Base-by-base conservation (phyloP, 2,329 filamentous ascomycete species). In the Ambrosiella xylebori region DNA sequence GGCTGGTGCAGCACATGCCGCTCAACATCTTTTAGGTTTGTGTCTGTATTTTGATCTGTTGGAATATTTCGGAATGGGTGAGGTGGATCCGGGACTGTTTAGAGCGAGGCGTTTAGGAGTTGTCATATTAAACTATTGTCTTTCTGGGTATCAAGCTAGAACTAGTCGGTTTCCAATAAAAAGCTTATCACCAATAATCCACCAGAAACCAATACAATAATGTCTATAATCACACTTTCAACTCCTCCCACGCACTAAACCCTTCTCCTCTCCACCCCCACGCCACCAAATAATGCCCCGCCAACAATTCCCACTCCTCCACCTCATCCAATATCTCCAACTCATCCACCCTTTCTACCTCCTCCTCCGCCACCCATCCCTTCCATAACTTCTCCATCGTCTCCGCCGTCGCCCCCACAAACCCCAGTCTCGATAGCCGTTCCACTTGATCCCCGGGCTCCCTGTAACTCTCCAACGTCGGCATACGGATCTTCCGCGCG, bases 251-350 rank as follows among this genome's bases (percentile, higher is more conserved):
- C 37, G 37, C 47, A 1, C 15, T 62, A 45, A 73, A 69, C 6
- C 66, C 70, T 1, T 65, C 68, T 38, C 82, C 80, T 64, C 79
- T 82, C 80, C 86, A 94, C 1, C 84, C 93, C 91, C 91, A 97
- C 3, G 82, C 83, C 49, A 98, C 78, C 62, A 90, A 82, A 66
- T 98, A 98, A 73, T 98, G 93, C 63, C 78, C 80, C 0, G 89
- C 87, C 64, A 98, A 70, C 64, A 98, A 70, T 65, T 84, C 77
- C 85, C 93, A 95, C 71, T 98, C 93, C 70, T 98, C 93, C 27
- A 96, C 78, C 70, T 98, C 93, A 71, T 98, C 93, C 62, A 98
- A 70, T 65, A 93, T 89, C 68, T 98, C 90, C 35, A 96, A 68
- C 9, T 73, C 70, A 62, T 90, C 84, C 1, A 97, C 81, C 53